Base-by-base conservation (phyloP, 1,284 basidiomycete species). In the Porodaedalea pini region DNA sequence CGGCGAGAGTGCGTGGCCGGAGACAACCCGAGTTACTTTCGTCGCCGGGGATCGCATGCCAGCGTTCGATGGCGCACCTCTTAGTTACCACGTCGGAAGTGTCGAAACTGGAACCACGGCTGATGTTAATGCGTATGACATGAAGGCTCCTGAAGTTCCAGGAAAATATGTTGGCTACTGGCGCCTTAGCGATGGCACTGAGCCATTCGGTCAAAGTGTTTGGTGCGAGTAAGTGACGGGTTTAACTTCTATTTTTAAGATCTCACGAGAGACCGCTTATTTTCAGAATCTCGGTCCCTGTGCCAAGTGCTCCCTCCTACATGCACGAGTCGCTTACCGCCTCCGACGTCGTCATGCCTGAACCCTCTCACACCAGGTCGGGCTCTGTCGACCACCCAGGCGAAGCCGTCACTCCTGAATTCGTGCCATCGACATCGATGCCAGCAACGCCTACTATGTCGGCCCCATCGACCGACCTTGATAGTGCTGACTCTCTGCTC, bases 91-190 rank as follows among this genome's bases (percentile, higher is more conserved):
- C 49, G 75, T 89, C 32, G 86, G 86, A 2, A 53, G 63, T 4
- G 81, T 87, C 15, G 67, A 72, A 44, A 71, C 79, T 39, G 85
- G 86, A 27, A 75, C 76, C 37, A 75, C 79, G 56, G 74, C 85
- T 34, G 84, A 90, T 57, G 68, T 92, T 4, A 82, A 79, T 71
- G 86, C 85, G 6, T 79, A 79, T n/a, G 87, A 90, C 60, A 75
- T 92, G 67, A 90, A 88, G 75, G 90, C 90, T 10, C 90, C 90
- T 15, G 89, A 91, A 51, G 65, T 69, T 21, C 77, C 85, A 1
- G 89, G 89, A 11, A 78, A 80, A 54, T 90, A 90, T 70, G 78
- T 85, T 53, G 78, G 85, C 54, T 90, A 88, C 64, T 93, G 88
- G 88, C 76, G 83, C 31, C 69, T 93, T 56, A 80, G 73, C 61